Evolutionary conservation across 2,329 filamentous ascomycete genomes (phyloP).

Genomic region (Ophiostoma sp.): DNA sequence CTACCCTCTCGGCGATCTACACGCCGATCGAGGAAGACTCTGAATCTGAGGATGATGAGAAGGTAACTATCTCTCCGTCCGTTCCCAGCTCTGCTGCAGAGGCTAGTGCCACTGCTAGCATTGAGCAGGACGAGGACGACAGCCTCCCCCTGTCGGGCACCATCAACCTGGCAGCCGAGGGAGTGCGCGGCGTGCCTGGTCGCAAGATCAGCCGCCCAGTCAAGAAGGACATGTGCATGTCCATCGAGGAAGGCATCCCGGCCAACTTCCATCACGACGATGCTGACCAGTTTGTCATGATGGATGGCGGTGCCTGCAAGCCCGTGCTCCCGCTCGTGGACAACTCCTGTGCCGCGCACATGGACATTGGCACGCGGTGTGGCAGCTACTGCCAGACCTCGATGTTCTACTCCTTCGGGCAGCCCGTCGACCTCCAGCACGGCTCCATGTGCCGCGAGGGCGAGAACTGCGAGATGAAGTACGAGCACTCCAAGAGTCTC

Average conservation of each 20-base stretch:
- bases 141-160: not conserved
- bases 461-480: constrained; percentile 23
- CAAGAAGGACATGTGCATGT: constrained; percentile 19
- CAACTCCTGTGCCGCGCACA: constrained; percentile 21
- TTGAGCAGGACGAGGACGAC: not conserved
- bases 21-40: too few relatives aligned
- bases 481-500: constrained; percentile 18
- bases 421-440: constrained; percentile 22
- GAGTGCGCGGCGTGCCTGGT: not conserved
- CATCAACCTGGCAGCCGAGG: not conserved
- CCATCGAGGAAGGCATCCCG: constrained; percentile 19
- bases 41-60: too few relatives aligned
- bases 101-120: not conserved
- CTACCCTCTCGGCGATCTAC: too few relatives aligned
- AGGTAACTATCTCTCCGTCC: too few relatives aligned
- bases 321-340: constrained; percentile 16
- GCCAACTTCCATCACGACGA: constrained; percentile 25
- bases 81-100: not conserved
- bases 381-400: constrained; percentile 21
- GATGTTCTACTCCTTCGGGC: constrained; percentile 18
- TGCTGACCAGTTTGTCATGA: constrained; percentile 23
- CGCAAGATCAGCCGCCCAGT: not conserved
- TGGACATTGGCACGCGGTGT: constrained; percentile 23
- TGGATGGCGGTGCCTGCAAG: constrained; percentile 20
- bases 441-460: constrained; percentile 24